Conservation (phyloP, 352 stramenopile species). For the Paralagenidium karlingii region DNA sequence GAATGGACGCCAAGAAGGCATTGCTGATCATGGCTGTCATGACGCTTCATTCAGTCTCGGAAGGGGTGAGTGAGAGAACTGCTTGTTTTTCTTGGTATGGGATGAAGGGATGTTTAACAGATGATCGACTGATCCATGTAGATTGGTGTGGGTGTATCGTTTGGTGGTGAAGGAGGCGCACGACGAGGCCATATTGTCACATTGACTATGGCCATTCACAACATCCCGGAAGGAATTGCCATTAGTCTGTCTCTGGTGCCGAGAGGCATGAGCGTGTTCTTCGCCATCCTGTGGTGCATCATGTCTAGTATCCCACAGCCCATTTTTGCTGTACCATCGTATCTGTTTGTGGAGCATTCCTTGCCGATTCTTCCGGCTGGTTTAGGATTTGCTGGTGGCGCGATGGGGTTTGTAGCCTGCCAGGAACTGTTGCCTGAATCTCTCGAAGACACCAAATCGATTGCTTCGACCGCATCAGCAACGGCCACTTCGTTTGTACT, state of each 20-base stretch:
- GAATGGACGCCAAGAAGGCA: constrained; percentile 84
- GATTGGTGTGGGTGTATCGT: constrained; percentile 95
- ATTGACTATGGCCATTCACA: constrained; percentile 96
- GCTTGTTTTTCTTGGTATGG: too few relatives aligned
- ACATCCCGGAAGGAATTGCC: constrained; percentile 96
- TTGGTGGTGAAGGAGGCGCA: constrained; percentile 87
- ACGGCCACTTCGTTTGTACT: constrained; percentile 67
- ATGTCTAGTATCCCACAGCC: constrained; percentile 90
- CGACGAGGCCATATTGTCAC: constrained; percentile 95
- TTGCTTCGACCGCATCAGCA: constrained; percentile 47
- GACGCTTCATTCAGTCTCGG: constrained; percentile 96
- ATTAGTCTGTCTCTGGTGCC: constrained; percentile 92
- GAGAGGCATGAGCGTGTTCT: constrained; percentile 81
- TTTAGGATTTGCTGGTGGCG: constrained; percentile 94
- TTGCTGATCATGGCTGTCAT: constrained; percentile 98
- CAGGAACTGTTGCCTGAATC: constrained; percentile 72
- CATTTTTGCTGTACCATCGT: constrained; percentile 96
- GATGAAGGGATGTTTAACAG: too few relatives aligned
- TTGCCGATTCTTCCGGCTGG: constrained; percentile 91
- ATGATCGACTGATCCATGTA: too few relatives aligned
- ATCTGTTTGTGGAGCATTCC: constrained; percentile 87
- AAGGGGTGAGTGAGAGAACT: constrained; percentile 92
- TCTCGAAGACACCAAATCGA: constrained; percentile 73
- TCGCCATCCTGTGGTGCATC: constrained; percentile 83
- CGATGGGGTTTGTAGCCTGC: constrained; percentile 94